Conservation (phyloP, 2,329 filamentous ascomycete genomes). For the Cladosporium velox region DNA sequence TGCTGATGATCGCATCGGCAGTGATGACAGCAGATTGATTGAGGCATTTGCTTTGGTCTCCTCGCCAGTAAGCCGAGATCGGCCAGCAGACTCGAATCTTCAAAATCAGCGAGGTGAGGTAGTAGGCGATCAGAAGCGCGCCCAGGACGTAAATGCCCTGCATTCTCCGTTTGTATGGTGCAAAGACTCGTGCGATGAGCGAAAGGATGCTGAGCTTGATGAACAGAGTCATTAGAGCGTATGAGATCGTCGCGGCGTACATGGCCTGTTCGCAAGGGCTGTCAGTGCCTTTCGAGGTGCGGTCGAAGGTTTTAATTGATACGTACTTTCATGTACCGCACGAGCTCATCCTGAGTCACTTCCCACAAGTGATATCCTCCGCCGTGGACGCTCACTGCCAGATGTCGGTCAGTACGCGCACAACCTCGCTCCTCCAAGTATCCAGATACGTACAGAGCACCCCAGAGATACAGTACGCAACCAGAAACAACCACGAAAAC, state of each 20-base stretch:
- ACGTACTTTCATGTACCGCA: neutral
- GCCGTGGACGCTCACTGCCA: constrained; percentile 9
- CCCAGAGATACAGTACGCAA: neutral
- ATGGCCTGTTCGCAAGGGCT: neutral
- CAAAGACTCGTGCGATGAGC: constrained; percentile 9
- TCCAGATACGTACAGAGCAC: neutral
- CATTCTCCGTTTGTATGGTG: neutral
- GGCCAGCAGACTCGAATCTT: constrained; percentile 16
- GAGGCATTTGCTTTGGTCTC: neutral
- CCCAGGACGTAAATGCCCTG: constrained; percentile 6
- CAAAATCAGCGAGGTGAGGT: neutral
- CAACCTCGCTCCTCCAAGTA: neutral
- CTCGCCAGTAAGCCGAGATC: constrained; percentile 13
- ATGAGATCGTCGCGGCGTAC: constrained; percentile 5
- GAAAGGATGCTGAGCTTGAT: constrained; percentile 18
- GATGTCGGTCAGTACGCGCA: neutral
- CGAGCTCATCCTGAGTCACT: neutral
- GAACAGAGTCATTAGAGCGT: constrained; percentile 6
- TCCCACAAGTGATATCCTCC: constrained; percentile 14
- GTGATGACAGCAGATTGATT: constrained; percentile 11
- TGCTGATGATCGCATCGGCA: constrained; percentile 12
- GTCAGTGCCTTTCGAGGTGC: neutral
- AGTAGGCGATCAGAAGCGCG: constrained; percentile 8
- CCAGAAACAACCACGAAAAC: constrained; percentile 1
- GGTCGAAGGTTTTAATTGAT: neutral